Evolutionary conservation across 2,329 filamentous ascomycete genomes (phyloP), one percentile per base, ranked within the genome.

Genomic region (Fusarium buxicola): DNA sequence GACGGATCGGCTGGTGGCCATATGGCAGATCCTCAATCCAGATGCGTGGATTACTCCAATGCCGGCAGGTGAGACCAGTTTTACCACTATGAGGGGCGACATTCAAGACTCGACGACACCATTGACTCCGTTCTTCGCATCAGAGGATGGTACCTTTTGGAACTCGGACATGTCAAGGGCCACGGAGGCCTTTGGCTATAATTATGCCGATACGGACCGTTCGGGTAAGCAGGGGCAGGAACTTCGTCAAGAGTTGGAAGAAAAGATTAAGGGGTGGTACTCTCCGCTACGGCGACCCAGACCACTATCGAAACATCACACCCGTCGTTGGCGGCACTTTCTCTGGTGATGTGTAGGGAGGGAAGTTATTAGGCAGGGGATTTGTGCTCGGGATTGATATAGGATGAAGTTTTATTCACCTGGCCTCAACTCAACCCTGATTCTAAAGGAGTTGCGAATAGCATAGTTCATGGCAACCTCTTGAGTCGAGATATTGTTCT

Each of bases 1-100:
- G 75, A 84, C 92, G 8, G 92, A 96, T 70, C 86, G 92, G 3
- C 75, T 91, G 25, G 86, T 92, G 61, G 86, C 91, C 28, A 84
- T 96, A 59, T 95, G 91, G 91, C 91, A 95, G 77, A 80, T 83
- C 1, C 75, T 95, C 12, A 84, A 95, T 63, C 90, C 89, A 0
- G 78, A 86, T 16, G 84, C 84, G 25, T 94, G 88, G 77, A 84
- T 92, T 6, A 77, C 81, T 18, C 83, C 88, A 1, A 82, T 85
- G 59, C 66, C 77, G 7, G 84, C 81, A 47, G 77, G 75, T n/a
- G 82, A 81, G 32, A 81, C 82, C 11, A 90, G 88, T 2, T 93
- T 86, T 68, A 89, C 86, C 0, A 85, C 82, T 7, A 70, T 80
- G 2, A 76, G 78, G 9, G 86, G 86, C 1, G 78, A 84, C 2